These are phyloP conservation scores for Fraxinus ornus DNA, from an alignment of 305 asterid genomes.

Conservation along the genomic window DNA sequence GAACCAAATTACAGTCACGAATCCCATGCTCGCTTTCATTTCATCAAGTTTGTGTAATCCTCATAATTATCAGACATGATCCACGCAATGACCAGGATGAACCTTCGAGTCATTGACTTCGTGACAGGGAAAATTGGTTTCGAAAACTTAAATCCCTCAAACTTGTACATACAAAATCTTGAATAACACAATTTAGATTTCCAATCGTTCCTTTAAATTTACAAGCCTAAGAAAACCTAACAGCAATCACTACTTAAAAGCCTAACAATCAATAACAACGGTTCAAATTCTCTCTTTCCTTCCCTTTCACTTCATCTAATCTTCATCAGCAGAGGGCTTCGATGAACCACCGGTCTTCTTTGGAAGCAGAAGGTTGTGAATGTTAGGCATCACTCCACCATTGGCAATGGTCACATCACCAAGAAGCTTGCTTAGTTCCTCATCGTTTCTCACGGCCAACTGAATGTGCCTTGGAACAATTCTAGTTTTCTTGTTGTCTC, in stretches of 20 bases:
- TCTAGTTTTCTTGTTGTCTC: slow-evolving; percentile 82
- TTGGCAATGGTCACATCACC: slow-evolving; percentile 78
- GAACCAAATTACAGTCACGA: too few species aligned
- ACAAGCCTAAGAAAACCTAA: slow-evolving; percentile 6
- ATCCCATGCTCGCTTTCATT: too few species aligned
- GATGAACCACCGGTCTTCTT: slow-evolving; percentile 65
- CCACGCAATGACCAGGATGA: too few species aligned
- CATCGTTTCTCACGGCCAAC: slow-evolving; percentile 70
- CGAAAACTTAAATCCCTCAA: too few species aligned
- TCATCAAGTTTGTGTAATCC: too few species aligned
- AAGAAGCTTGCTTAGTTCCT: slow-evolving; percentile 70
- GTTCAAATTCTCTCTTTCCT: background rate
- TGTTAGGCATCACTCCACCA: slow-evolving; percentile 85
- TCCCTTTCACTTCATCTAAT: slow-evolving; percentile 27
- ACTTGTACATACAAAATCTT: too few species aligned
- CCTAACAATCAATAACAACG: background rate
- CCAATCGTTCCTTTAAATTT: slow-evolving; percentile 15
- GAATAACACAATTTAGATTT: background rate
- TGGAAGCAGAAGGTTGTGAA: slow-evolving; percentile 71
- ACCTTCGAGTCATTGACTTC: too few species aligned
- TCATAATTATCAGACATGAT: too few species aligned
- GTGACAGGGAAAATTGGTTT: too few species aligned
- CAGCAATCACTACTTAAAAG: background rate
- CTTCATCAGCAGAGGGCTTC: slow-evolving; percentile 58
- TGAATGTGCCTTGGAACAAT: slow-evolving; percentile 79